Base-by-base conservation (phyloP, 2,329 filamentous ascomycete genomes). In the Westerdykella sp. region DNA sequence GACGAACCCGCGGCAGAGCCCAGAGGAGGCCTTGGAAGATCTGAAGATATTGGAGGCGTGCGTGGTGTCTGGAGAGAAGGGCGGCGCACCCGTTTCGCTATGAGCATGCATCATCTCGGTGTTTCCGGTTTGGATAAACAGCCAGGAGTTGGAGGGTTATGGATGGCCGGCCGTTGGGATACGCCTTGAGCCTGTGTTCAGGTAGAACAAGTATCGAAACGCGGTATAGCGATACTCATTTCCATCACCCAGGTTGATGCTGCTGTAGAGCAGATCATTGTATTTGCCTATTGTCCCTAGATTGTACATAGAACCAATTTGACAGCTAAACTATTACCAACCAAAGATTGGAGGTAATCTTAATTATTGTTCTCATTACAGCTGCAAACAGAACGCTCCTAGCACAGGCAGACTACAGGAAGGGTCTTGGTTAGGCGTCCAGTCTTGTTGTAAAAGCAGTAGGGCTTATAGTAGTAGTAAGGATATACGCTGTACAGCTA, bases 361-460 rank as follows among this genome's bases (percentile, higher is more conserved):
- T 65, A 70, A 51, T 80, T 72, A 44, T 74, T 72, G 53, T 81
- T 83, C 43, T 85, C 80, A 46, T 90, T 85, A 59, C 85, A 89
- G 5, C 80, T 76, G 56, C 85, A 89, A 14, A 71, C 69, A 14
- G 59, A 63, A 52, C 75, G 75, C 44, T 74, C 55, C 46, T 75
- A 73, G 65, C 84, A 87, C 21, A 79, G 65, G 57, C 84, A 87
- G 3, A 69, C 61, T 1, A 85, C 78, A 0, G 78, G 75, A 45
- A 79, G 73, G 7, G 72, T 79, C 71, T 81, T 76, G 71, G 79
- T 81, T 55, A 56, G 50, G 37, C 46, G 53, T 46, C 49, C 59
- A 5, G 68, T 72, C 28, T 56, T 51, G 54, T 77, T 80, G 59
- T 69, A 62, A 61, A 72, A 71, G 5, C 60, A 54, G 64, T 81